Conservation (phyloP, 2,329 filamentous ascomycete species). For the Alternaria rosae region DNA sequence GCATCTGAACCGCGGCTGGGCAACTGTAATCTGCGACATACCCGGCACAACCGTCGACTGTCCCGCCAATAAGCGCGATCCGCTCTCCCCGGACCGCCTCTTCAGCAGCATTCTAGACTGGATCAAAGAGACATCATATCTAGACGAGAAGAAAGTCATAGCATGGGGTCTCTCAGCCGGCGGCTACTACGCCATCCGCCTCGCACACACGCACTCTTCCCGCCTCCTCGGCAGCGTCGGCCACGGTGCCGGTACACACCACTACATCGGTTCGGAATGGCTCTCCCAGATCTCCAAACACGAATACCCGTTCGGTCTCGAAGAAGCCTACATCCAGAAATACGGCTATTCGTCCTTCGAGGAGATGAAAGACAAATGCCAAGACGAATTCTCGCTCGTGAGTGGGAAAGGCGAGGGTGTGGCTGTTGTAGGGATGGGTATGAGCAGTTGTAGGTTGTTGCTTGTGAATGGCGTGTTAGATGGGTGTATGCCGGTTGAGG, state of each 20-base stretch:
- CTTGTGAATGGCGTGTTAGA: constrained; percentile 65
- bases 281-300: constrained; percentile 60
- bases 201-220: constrained; percentile 64
- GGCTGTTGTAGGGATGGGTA: constrained; percentile 44
- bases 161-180: constrained; percentile 66
- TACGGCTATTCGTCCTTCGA: constrained; percentile 49
- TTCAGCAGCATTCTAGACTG: constrained; percentile 62
- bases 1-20: constrained; percentile 58
- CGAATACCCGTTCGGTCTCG: constrained; percentile 66
- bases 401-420: constrained; percentile 60
- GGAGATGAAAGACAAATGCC: constrained; percentile 57
- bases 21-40: constrained; percentile 61
- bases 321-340: constrained; percentile 57
- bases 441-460: constrained; percentile 57
- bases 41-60: constrained; percentile 64
- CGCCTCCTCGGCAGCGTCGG: constrained; percentile 59
- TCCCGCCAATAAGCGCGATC: constrained; percentile 58
- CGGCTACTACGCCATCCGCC: constrained; percentile 64
- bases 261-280: constrained; percentile 65
- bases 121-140: constrained; percentile 53
- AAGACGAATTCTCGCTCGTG: constrained; percentile 61
- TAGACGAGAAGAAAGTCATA: constrained; percentile 58
- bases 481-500: constrained; percentile 68
- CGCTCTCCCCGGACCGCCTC: constrained; percentile 59
- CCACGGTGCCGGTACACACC: constrained; percentile 63